Conservation (phyloP, 257 asterid genomes). For the Scutellaria minor region DNA sequence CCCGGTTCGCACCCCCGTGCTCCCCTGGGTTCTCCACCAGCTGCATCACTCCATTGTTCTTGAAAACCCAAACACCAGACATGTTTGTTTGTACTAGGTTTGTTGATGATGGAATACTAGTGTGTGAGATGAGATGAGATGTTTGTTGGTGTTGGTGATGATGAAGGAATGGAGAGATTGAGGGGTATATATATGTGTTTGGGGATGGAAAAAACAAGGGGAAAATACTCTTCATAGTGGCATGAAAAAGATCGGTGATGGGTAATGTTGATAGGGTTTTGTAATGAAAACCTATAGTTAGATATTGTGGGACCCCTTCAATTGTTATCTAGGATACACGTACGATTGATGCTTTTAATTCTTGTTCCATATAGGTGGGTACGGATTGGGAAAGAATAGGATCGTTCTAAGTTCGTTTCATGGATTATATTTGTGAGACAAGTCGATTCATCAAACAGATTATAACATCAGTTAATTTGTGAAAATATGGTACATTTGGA, state of each 20-base stretch:
- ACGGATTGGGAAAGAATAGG: slow-evolving; percentile 26
- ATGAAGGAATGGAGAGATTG: slow-evolving; percentile 27
- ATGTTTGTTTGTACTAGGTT: slow-evolving; percentile 26
- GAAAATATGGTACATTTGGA: too few relatives aligned
- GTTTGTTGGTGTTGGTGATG: slow-evolving; percentile 22
- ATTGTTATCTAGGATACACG: slow-evolving; percentile 39
- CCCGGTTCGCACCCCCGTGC: slow-evolving; percentile 32
- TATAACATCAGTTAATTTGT: too few relatives aligned
- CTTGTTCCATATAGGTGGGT: slow-evolving; percentile 14
- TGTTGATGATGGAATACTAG: not conserved
- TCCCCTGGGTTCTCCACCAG: slow-evolving; percentile 66
- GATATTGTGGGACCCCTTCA: slow-evolving; percentile 62
- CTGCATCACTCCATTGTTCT: slow-evolving; percentile 73
- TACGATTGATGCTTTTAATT: slow-evolving; percentile 24
- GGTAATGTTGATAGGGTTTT: slow-evolving; percentile 42
- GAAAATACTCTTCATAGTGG: slow-evolving; percentile 42
- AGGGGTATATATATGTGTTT: slow-evolving; percentile 51
- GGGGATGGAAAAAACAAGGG: slow-evolving; percentile 34
- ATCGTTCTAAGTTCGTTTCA: too few relatives aligned
- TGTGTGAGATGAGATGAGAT: not conserved
- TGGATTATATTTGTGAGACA: too few relatives aligned
- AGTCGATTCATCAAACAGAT: too few relatives aligned
- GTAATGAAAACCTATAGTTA: slow-evolving; percentile 40
- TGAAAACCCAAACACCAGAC: slow-evolving; percentile 97
- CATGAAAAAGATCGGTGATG: slow-evolving; percentile 41